Evolutionary conservation across 2,329 filamentous ascomycete genomes (phyloP), one percentile per base, ranked within the genome.

Genomic region (Colletotrichum falcatum): DNA sequence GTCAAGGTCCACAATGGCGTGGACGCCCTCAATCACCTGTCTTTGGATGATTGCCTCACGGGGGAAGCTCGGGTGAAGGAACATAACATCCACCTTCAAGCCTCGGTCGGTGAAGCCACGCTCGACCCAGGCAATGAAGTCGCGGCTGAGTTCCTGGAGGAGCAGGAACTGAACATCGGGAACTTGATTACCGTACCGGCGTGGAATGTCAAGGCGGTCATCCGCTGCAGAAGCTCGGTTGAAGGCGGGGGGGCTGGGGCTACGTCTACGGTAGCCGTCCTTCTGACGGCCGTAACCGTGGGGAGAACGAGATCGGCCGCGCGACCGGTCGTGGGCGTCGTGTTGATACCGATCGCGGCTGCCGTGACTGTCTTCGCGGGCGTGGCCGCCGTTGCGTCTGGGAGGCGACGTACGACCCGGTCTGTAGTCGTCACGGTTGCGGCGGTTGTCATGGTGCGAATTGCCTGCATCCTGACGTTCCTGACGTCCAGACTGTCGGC

Each of bases 141-240:
- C 91, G 71, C 92, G 86, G 70, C 91, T 89, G 16, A 97, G 87
- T 74, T 94, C 90, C 73, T 95, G 91, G 54, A 95, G 85, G 6
- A 97, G 88, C 35, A 98, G 88, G 37, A 98, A 89, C 78, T 98
- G 94, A 20, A 98, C 92, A 75, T 98, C 94, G 2, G 95, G 95
- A 28, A 98, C 90, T 73, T 96, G 90, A 67, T 87, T 84, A 5
- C 93, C 90, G 68, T 90, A 88, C 67, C 94, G 87, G 66, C 90
- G 88, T 53, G 94, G 93, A 9, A 97, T 88, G 37, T 92, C 91
- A 16, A 94, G 83, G 44, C 89, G 84, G 72, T 92, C 89, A 42
- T 84, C 69, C 82, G 64, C 91, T 87, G 66, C 84, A 80, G 56
- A 81, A 60, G 86, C 81, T 39, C 86, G 76, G 5, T 81, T 79